Percentiles rank a stretch among this genome's conserved stretches.
These are phyloP conservation scores for Linderniella brevidens DNA, from an alignment of 257 asterid genomes.

Conservation along the genomic window DNA sequence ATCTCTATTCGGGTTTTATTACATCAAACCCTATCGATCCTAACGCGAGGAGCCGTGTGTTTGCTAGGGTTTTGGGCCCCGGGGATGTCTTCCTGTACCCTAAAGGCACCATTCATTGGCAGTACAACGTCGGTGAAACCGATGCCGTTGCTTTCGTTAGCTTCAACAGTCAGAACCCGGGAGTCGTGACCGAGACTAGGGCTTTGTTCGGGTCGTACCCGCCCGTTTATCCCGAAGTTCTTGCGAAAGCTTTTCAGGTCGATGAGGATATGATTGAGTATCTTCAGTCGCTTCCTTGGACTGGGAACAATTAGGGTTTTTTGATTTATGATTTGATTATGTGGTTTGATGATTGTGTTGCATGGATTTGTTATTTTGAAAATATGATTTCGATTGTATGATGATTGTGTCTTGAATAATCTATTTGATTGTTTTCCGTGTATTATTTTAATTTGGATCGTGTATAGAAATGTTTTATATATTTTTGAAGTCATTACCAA, in stretches of 20 bases:
- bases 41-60: neutral
- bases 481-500: too few relatives aligned
- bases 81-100: conserved; percentile 11
- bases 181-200: conserved; percentile 2
- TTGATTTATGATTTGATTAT: too few relatives aligned
- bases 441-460: too few relatives aligned
- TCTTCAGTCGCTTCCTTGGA: conserved; percentile 1
- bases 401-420: too few relatives aligned
- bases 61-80: conserved; percentile 4
- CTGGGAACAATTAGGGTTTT: neutral
- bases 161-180: conserved; percentile 8
- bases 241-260: conserved; percentile 4
- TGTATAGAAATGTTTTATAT: too few relatives aligned
- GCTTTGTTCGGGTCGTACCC: conserved; percentile 9
- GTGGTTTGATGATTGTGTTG: neutral
- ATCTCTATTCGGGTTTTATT: neutral
- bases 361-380: too few relatives aligned
- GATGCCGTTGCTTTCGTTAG: conserved; percentile 8
- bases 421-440: too few relatives aligned
- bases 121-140: conserved; percentile 6
- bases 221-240: neutral
- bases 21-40: neutral
- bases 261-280: neutral
- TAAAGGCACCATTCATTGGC: conserved; percentile 11
- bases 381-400: too few relatives aligned